Conservation (phyloP, 1,139 yeast species). For the Yamadazyma buinensis region DNA sequence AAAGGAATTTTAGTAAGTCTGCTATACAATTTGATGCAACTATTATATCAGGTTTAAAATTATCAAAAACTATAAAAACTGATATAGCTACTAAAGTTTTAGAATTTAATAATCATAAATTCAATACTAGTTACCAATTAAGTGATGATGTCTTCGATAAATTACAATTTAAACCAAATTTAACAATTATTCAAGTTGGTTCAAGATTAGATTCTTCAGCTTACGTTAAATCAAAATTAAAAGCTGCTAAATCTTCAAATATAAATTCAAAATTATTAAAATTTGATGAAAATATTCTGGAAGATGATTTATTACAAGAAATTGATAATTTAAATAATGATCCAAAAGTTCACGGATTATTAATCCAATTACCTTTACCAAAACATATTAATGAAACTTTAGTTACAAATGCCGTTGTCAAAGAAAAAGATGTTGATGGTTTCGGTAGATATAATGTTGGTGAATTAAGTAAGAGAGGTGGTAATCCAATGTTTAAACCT, state of each 20-base stretch:
- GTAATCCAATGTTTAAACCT: slow-evolving; percentile 67
- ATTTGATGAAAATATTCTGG: slow-evolving; percentile 52
- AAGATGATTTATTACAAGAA: slow-evolving; percentile 52
- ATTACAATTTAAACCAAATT: slow-evolving; percentile 53
- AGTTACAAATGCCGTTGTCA: slow-evolving; percentile 64
- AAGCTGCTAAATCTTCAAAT: slow-evolving; percentile 68
- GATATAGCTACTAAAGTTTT: slow-evolving; percentile 42
- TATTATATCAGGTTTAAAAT: slow-evolving; percentile 40
- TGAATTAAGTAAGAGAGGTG: slow-evolving; percentile 69
- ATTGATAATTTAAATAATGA: slow-evolving; percentile 59
- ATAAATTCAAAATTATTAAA: slow-evolving; percentile 57
- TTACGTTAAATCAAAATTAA: slow-evolving; percentile 70
- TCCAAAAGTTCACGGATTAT: slow-evolving; percentile 62
- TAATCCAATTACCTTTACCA: slow-evolving; percentile 75
- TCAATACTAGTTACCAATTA: slow-evolving; percentile 5
- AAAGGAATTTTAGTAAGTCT: slow-evolving; percentile 2
- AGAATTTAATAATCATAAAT: slow-evolving; percentile 31
- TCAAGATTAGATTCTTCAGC: slow-evolving; percentile 73
- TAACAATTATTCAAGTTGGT: slow-evolving; percentile 74
- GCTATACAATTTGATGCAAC: slow-evolving; percentile 3
- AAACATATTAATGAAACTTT: slow-evolving; percentile 62
- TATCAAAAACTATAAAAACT: slow-evolving; percentile 37
- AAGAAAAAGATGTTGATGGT: slow-evolving; percentile 77
- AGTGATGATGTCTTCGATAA: slow-evolving; percentile 19
- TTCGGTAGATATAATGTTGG: slow-evolving; percentile 74